Evolutionary conservation across 495 filamentous ascomycete genomes (phyloP), one percentile per base, ranked within the genome.

Genomic region (Aspergillus wentii): DNA sequence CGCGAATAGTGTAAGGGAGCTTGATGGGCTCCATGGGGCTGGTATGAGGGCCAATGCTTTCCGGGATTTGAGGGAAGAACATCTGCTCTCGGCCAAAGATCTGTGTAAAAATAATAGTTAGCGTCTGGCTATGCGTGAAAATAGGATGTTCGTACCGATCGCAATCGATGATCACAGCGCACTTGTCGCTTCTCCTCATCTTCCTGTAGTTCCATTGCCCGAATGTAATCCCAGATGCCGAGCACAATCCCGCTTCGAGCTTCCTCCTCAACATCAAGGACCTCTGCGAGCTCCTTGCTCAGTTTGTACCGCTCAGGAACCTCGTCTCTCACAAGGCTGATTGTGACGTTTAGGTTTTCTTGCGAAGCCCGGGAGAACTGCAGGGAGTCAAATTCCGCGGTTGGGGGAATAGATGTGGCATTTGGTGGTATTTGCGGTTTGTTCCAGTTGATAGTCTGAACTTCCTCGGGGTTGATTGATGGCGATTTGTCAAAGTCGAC

Each of bases 161-260:
- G 76, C 40, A 98, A 54, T 13, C 80, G 75, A 13, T 86, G 80
- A 59, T 99, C 92, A 52, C 94, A 97, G 41, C 83, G 80, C 41
- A 99, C 88, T 31, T 80, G 80, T 38, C 92, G 76, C 69, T 88
- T 88, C 54, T 99, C 92, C 16, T 95, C 90, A 38, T 95, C 87
- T 46, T 96, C 91, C 55, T 91, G 85, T 11, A 99, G 64, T 8
- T 80, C 81, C 73, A 85, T 86, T 15, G 85, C 75, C 42, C 84
- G 83, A 46, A 94, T 84, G 56, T 99, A 99, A 56, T 97, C 88
- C 88, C 88, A 97, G 18, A 99, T 75, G 17, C 85, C 89, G 68
- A 91, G 83, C 15, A 94, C 79, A 19, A 88, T 83, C 21, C 87
- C 88, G 23, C 86, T 80, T 9, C 87, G 77, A 11, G 90, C 90